Conservation (phyloP, 129 eudicot species). For the Deinandra increscens region DNA sequence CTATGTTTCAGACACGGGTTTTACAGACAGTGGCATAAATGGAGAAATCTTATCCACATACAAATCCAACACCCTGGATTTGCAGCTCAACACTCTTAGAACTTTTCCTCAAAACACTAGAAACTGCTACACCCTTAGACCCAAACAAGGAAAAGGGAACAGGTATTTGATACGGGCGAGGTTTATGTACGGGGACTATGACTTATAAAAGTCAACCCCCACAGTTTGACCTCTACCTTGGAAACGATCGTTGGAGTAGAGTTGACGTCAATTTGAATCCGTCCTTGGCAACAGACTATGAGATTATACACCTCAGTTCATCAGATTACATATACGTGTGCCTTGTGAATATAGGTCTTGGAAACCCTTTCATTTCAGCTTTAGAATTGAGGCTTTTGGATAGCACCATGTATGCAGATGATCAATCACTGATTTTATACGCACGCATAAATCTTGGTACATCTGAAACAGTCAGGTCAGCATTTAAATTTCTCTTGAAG, state of each 20-base stretch:
- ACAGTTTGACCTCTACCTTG: conserved; percentile 45
- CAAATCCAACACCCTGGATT: not conserved
- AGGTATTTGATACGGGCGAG: conserved; percentile 37
- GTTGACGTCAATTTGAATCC: conserved; percentile 6
- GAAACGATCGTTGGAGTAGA: conserved; percentile 38
- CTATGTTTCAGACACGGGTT: conserved; percentile 37
- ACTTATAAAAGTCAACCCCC: conserved; percentile 26
- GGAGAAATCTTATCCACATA: conserved; percentile 1
- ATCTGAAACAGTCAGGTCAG: conserved; percentile 21
- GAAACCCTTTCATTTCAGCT: conserved; percentile 42
- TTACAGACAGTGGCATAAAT: conserved; percentile 27
- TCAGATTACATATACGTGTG: conserved; percentile 43
- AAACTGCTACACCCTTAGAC: conserved; percentile 49
- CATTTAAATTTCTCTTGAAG: not conserved
- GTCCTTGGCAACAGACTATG: conserved; percentile 1
- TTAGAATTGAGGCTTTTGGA: conserved; percentile 37
- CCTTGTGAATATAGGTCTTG: conserved; percentile 32
- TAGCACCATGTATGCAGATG: conserved; percentile 7
- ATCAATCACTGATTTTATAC: not conserved
- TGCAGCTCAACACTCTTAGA: conserved; percentile 31
- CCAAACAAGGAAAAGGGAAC: conserved; percentile 35
- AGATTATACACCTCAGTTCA: conserved; percentile 43
- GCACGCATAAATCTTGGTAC: not conserved
- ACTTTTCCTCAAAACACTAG: conserved; percentile 50
- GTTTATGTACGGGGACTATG: conserved; percentile 54